Evolutionary conservation across 176 grass and related monocot genomes (phyloP).

Genomic region (Avena atlantica): DNA sequence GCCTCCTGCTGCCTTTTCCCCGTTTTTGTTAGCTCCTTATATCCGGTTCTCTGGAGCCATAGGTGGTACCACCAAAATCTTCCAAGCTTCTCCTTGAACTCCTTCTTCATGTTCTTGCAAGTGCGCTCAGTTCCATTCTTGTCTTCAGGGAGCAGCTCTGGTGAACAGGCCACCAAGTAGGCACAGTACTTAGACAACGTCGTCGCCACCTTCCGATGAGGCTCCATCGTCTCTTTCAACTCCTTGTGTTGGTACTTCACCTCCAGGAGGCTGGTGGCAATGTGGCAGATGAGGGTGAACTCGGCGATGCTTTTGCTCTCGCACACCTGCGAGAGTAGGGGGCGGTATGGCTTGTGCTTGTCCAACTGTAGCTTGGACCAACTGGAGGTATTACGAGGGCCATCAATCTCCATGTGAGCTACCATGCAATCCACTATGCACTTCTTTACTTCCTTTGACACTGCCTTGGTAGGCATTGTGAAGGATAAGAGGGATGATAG

Average conservation of each 20-base stretch:
- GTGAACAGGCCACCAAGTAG: no score
- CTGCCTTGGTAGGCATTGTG: neutral
- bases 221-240: neutral
- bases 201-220: neutral
- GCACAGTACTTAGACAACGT: no score
- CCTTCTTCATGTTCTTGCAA: neutral
- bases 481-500: neutral
- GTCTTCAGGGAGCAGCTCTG: neutral
- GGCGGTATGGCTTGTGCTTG: neutral
- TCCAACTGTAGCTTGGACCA: neutral
- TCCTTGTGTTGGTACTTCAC: neutral
- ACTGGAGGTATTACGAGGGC: no score
- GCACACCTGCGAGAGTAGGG: neutral
- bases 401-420: neutral
- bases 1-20: neutral
- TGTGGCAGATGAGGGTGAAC: no score
- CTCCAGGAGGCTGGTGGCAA: no score
- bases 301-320: no score
- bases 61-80: neutral
- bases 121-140: neutral
- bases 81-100: neutral
- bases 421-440: neutral
- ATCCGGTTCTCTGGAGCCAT: neutral
- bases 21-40: neutral
- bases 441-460: neutral